A percentile compares a stretch with the other conserved stretches of the same genome.
phyloP scores from a whole-genome alignment of 2,329 filamentous ascomycete genomes.

The Sclerotinia minor region DNA sequence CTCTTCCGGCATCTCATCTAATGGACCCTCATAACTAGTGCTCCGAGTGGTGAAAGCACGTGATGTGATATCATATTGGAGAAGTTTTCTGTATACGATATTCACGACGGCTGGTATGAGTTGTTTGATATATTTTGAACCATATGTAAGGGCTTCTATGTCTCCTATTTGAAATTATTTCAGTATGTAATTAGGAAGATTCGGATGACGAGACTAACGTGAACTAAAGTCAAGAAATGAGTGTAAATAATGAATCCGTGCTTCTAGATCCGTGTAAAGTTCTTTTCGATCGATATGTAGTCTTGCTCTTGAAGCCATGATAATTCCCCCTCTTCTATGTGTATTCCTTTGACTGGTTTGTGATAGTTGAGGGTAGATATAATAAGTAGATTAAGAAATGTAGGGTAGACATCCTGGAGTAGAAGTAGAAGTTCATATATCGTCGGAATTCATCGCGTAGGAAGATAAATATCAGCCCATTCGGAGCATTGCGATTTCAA shows the following conservation, averaged over 20 bases:
- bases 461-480: conserved; percentile 18
- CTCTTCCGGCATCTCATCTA: conserved; percentile 16
- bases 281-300: conserved; percentile 31
- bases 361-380: not conserved
- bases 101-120: conserved; percentile 81
- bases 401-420: not conserved
- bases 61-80: conserved; percentile 80
- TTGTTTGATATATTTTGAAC: conserved; percentile 43
- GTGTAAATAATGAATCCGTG: conserved; percentile 38
- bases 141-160: conserved; percentile 37
- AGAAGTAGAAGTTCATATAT: conserved; percentile 2
- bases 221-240: conserved; percentile 36
- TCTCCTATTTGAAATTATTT: conserved; percentile 36
- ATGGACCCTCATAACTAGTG: conserved; percentile 62
- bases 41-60: conserved; percentile 67
- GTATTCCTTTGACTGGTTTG: not conserved
- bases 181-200: not conserved
- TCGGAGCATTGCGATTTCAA: conserved; percentile 1
- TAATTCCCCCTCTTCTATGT: not conserved
- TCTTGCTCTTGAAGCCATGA: conserved; percentile 15
- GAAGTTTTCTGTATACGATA: conserved; percentile 79
- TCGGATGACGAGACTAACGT: not conserved
- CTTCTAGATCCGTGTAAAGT: conserved; percentile 32
- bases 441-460: not conserved
- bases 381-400: not conserved